Base-by-base conservation (phyloP, 192 early-diverging fungal genomes). In the Helicostylum pulchrum region DNA sequence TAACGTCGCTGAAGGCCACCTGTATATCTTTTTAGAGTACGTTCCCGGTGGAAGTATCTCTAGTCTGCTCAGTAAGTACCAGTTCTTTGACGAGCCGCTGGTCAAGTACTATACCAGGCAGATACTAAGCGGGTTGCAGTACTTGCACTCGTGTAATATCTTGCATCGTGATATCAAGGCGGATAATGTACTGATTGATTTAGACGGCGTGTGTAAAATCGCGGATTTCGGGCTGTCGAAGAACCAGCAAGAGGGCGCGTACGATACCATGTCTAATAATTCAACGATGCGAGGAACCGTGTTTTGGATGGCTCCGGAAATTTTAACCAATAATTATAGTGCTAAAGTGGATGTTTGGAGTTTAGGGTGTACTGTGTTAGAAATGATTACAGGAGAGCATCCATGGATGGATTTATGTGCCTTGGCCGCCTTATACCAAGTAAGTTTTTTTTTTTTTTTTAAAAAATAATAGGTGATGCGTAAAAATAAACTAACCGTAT, bases 21-120 rank as follows among this genome's bases (percentile, higher is more conserved):
- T 94, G 69, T 96, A 95, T 79, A 93, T 98, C 64, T 97, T 97
- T 73, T 77, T 98, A 56, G 95, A 98, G 79, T 98, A 98, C 74
- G 93, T 98, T 57, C 84, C 92, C 6, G 96, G 96, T 57, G 96
- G 96, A 9, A 89, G 88, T 4, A 88, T 98, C 53, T 80, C 92
- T 23, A 84, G 81, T 31, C 77, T 88, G 61, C 75, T 97, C 56
- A 83, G 86, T 71, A 78, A 86, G 59, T 78, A 83, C 63, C 87
- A 89, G 4, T 76, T 80, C 23, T 81, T 91, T 72, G 78, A 83
- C 5, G 90, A 92, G 52, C 70, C 87, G 17, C 78, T 91, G 0
- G 82, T 89, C 39, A 77, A 85, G 30, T 84, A 78, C 31, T 92
- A 93, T 60, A 81, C 89, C 17, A 76, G 80, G 7, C 95, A 98